phyloP scores from a whole-genome alignment of 345 rosid species.

The Bruguiera sexangula region DNA sequence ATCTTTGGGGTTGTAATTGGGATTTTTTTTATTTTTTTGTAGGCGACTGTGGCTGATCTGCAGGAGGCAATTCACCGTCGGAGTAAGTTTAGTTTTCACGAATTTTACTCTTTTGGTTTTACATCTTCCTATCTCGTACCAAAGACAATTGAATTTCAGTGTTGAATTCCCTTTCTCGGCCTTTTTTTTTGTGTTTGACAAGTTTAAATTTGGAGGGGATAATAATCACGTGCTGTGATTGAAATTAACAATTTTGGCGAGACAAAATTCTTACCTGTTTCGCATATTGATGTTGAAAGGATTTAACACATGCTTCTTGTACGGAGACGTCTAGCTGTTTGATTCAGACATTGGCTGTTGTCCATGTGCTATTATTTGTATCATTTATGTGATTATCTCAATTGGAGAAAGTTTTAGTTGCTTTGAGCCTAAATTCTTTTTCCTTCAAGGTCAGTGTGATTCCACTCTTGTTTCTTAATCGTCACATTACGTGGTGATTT shows the following conservation, averaged over 20 bases:
- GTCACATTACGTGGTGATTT: background rate
- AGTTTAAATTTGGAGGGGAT: background rate
- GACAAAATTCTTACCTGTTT: background rate
- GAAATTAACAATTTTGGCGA: background rate
- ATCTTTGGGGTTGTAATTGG: conserved; percentile 1
- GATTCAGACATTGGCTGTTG: background rate
- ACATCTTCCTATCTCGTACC: too few species aligned
- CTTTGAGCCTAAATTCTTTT: background rate
- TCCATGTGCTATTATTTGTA: background rate
- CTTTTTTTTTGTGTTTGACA: background rate
- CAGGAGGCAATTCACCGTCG: conserved; percentile 82
- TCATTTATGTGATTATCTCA: conserved; percentile 2
- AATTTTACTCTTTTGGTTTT: background rate
- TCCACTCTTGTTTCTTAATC: background rate
- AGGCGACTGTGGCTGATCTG: conserved; percentile 94
- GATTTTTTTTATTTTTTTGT: conserved; percentile 11
- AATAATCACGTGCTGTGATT: background rate
- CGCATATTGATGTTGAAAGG: background rate
- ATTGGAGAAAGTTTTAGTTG: background rate
- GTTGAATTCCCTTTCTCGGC: background rate
- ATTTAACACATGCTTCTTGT: too few species aligned
- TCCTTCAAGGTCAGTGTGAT: background rate
- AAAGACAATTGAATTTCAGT: background rate
- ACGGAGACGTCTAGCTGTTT: too few species aligned
- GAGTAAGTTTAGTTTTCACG: conserved; percentile 41